Percentiles rank a stretch among this genome's conserved stretches.
These are phyloP conservation scores for Eucalyptus polyanthemos DNA, from an alignment of 345 rosid genomes.

Conservation along the genomic window DNA sequence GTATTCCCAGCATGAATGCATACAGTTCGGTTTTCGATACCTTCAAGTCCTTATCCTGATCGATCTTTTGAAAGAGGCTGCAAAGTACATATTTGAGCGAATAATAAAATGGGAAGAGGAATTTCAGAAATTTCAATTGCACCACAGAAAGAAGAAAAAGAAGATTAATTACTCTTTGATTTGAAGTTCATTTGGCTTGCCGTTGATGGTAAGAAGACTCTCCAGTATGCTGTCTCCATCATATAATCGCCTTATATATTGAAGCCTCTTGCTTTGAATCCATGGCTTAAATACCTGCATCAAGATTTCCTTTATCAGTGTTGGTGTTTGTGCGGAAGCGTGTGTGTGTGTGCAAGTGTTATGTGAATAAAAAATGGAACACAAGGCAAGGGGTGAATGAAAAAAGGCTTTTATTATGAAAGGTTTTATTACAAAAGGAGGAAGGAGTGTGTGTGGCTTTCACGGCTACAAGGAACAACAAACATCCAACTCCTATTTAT, in stretches of 20 bases:
- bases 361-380: too few relatives aligned
- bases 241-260: slow-evolving; percentile 7
- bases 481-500: too few relatives aligned
- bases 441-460: too few relatives aligned
- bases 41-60: neutral
- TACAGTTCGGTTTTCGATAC: slow-evolving; percentile 20
- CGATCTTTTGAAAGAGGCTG: slow-evolving; percentile 29
- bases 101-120: neutral
- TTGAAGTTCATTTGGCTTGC: slow-evolving; percentile 7
- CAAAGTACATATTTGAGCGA: neutral
- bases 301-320: neutral
- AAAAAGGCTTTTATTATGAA: too few relatives aligned
- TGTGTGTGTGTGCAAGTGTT: too few relatives aligned
- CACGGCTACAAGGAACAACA: too few relatives aligned
- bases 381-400: too few relatives aligned
- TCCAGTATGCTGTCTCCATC: neutral
- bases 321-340: too few relatives aligned
- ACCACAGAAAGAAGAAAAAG: neutral
- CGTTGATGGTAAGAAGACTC: slow-evolving; percentile 5
- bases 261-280: slow-evolving; percentile 28
- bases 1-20: slow-evolving; percentile 23
- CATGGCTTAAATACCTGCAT: slow-evolving; percentile 35
- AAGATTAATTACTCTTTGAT: slow-evolving; percentile 8
- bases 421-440: too few relatives aligned
- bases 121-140: neutral